Base-by-base conservation (phyloP, 176 grass and related monocot genomes). In the Metroxylon sagu region DNA sequence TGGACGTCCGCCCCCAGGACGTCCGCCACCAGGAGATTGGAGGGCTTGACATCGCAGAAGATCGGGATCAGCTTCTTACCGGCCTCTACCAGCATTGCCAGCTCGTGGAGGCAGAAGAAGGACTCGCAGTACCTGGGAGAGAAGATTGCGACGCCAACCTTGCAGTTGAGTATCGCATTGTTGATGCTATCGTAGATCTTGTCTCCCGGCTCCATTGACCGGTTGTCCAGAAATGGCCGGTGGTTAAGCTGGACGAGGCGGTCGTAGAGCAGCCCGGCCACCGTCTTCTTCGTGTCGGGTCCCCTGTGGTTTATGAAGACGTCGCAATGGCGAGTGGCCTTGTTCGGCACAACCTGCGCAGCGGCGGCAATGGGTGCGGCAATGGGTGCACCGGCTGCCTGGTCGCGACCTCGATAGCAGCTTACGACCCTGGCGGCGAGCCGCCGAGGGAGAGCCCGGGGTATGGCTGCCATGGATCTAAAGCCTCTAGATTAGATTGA, bases 231-330 rank as follows among this genome's bases (percentile, higher is more conserved):
- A 35, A 70, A 70, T 16, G 68, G 56, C 39, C 25, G 30, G 18
- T 59, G 15, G 16, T 14, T n/a, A 18, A 59, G 55, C 30, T 70
- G 54, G 17, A 50, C 31, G 16, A 70, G 56, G 7, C 68, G 68
- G 23, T 70, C 68, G 55, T 59, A 70, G 14, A 70, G 66, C 29
- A 68, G 28, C 53, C 66, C 66, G 7, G 66, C 53, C 29, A 68
- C 17, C 10, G 66, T 55, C 29, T 1, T 14, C 52, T 56, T 48
- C 10, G 66, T 68, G 66, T 68, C 66, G 27, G 21, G 19, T 0
- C 66, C 53, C 4, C 66, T 53, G 66, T 68, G 66, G 66, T 29
- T 68, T 18, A 68, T 29, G 53, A 68, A 68, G 52, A 68, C 66
- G 29, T 68, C 53, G 25, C 35, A 43, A 14, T 3, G 35, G 35